phyloP scores from a whole-genome alignment of 768 basidiomycete species.

The Leccinum arenicola region DNA sequence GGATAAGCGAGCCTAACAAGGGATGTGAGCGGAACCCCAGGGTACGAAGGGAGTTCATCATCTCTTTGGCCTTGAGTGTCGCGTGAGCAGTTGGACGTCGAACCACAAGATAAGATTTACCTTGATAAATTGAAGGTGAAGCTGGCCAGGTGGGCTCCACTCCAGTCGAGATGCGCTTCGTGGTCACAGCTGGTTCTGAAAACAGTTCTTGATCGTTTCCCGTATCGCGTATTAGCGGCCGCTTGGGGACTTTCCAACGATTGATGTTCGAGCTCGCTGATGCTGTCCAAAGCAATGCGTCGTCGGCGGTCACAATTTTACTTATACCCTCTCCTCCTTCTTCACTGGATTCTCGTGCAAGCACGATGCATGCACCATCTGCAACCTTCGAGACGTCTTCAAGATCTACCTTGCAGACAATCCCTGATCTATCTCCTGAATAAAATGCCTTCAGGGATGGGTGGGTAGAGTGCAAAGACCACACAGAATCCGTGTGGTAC shows the following conservation, averaged over 20 bases:
- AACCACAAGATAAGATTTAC: slow-evolving; percentile 11
- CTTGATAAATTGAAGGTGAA: slow-evolving; percentile 15
- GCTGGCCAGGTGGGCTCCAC: slow-evolving; percentile 18
- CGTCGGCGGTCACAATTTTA: slow-evolving; percentile 79
- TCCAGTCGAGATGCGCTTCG: slow-evolving; percentile 10
- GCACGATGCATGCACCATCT: slow-evolving; percentile 85
- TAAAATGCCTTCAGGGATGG: slow-evolving; percentile 88
- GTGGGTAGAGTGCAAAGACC: slow-evolving; percentile 88
- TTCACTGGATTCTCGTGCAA: slow-evolving; percentile 66
- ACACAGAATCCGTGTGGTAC: slow-evolving; percentile 91
- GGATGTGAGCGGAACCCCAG: slow-evolving; percentile 68
- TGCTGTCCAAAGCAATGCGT: slow-evolving; percentile 87
- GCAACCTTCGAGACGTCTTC: slow-evolving; percentile 76
- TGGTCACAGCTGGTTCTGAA: slow-evolving; percentile 13
- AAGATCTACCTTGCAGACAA: slow-evolving; percentile 88
- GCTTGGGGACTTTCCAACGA: slow-evolving; percentile 71
- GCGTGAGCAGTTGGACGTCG: slow-evolving; percentile 8
- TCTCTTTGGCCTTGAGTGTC: slow-evolving; percentile 19
- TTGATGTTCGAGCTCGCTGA: slow-evolving; percentile 77
- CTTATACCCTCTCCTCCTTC: slow-evolving; percentile 65
- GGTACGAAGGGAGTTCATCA: slow-evolving; percentile 35
- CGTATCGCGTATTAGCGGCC: slow-evolving; percentile 26
- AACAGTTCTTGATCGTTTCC: slow-evolving; percentile 14
- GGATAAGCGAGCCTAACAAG: slow-evolving; percentile 69
- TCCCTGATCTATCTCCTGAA: slow-evolving; percentile 90